A percentile compares a stretch with the other conserved stretches of the same genome.
phyloP scores from a whole-genome alignment of 176 grass and related monocot species.

The Oryza brachyantha region DNA sequence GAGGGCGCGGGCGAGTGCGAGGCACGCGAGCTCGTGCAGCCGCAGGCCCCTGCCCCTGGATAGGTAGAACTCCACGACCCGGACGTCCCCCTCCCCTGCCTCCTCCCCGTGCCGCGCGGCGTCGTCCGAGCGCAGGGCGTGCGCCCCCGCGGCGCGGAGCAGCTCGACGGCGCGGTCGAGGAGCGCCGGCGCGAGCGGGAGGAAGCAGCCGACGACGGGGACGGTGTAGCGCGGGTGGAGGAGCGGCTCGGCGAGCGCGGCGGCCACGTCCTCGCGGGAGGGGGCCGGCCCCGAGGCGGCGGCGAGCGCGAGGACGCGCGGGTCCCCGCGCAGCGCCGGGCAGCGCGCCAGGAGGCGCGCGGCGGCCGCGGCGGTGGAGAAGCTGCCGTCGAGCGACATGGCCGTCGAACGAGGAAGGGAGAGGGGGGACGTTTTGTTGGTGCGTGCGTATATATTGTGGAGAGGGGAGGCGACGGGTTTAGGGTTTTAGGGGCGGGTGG shows the following conservation, averaged over 20 bases:
- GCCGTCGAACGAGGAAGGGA: background rate
- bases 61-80: conserved; percentile 80
- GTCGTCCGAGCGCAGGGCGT: conserved; percentile 39
- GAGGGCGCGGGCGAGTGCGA: conserved; percentile 61
- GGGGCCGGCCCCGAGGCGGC: background rate
- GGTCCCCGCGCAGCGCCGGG: conserved; percentile 48
- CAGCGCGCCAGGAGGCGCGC: conserved; percentile 62
- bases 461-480: conserved; percentile 25
- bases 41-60: conserved; percentile 62
- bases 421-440: background rate
- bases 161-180: conserved; percentile 48
- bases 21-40: conserved; percentile 77
- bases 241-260: conserved; percentile 70
- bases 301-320: conserved; percentile 42
- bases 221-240: conserved; percentile 78
- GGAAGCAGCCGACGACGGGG: conserved; percentile 81
- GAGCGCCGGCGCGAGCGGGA: conserved; percentile 52
- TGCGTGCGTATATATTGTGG: conserved; percentile 17
- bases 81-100: conserved; percentile 45
- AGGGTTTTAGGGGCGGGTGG: conserved; percentile 60
- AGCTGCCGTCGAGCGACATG: conserved; percentile 81
- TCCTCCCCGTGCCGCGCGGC: conserved; percentile 50
- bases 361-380: conserved; percentile 51
- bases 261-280: conserved; percentile 50
- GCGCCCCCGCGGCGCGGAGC: conserved; percentile 32